These are phyloP conservation scores for Fusarium humuli DNA, from an alignment of 2,329 filamentous ascomycete genomes.

Conservation along the genomic window DNA sequence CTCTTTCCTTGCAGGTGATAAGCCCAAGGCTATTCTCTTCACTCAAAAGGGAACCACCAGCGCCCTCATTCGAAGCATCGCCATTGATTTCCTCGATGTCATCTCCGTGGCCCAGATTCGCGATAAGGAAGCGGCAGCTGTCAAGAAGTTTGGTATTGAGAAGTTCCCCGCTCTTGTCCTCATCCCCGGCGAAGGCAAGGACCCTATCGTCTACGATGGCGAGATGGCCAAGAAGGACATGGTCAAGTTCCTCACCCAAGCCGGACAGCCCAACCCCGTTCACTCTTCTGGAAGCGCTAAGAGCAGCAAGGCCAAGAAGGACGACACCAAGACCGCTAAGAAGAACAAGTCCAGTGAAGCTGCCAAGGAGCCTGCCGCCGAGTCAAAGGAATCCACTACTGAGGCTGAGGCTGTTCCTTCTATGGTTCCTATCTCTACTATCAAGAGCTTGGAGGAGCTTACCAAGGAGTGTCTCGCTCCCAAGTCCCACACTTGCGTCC, in stretches of 20 bases:
- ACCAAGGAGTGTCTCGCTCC: slow-evolving; percentile 77
- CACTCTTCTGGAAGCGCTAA: slow-evolving; percentile 53
- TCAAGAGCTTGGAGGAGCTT: slow-evolving; percentile 73
- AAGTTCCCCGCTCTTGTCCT: slow-evolving; percentile 86
- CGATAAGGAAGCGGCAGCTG: slow-evolving; percentile 78
- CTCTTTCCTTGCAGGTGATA: slow-evolving; percentile 77
- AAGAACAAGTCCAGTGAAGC: slow-evolving; percentile 49
- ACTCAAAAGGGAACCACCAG: slow-evolving; percentile 92
- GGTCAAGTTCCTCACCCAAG: slow-evolving; percentile 83
- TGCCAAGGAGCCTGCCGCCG: slow-evolving; percentile 43
- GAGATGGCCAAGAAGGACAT: slow-evolving; percentile 88
- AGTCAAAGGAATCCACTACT: slow-evolving; percentile 40
- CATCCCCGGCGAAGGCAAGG: slow-evolving; percentile 75
- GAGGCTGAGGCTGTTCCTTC: slow-evolving; percentile 49
- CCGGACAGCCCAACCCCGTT: slow-evolving; percentile 82
- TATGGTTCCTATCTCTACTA: slow-evolving; percentile 72
- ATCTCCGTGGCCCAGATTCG: slow-evolving; percentile 86
- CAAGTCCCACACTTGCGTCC: slow-evolving; percentile 84
- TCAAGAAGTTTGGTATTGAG: slow-evolving; percentile 79
- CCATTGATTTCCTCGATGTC: slow-evolving; percentile 88
- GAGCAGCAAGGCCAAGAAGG: slow-evolving; percentile 55
- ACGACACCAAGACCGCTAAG: slow-evolving; percentile 53
- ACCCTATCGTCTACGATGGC: slow-evolving; percentile 80
- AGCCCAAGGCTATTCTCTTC: slow-evolving; percentile 89
- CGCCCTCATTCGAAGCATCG: slow-evolving; percentile 82